Conservation (phyloP, 192 early-diverging fungal genomes). For the Backusella circina region DNA sequence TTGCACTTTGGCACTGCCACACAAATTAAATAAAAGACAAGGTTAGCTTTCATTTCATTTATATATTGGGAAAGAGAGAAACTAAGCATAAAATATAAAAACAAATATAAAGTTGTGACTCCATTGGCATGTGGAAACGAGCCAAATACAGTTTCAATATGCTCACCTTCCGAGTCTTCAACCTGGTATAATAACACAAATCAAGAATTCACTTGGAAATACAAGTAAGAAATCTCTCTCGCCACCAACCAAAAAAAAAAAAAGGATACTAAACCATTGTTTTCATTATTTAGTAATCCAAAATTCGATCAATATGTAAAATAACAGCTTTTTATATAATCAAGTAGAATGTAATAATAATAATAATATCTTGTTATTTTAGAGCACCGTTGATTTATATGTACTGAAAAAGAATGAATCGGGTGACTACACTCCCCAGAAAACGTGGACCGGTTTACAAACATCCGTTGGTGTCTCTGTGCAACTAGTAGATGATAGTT, state of each 20-base stretch:
- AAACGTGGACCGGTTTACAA: conserved; percentile 11
- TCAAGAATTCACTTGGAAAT: conserved; percentile 32
- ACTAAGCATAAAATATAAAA: not conserved
- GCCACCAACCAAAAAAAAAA: not conserved
- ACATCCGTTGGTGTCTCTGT: conserved; percentile 13
- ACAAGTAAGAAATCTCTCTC: conserved; percentile 26
- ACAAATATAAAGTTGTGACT: conserved; percentile 6
- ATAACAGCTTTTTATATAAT: not conserved
- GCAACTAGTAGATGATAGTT: conserved; percentile 20
- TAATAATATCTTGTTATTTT: not conserved
- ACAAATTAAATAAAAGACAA: conserved; percentile 6
- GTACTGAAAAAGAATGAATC: not conserved
- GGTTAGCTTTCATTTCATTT: not conserved
- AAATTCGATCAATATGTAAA: conserved; percentile 14
- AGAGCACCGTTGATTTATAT: not conserved
- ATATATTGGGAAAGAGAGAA: not conserved
- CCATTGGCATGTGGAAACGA: not conserved
- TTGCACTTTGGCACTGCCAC: not conserved
- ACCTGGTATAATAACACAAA: conserved; percentile 28
- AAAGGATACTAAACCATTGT: not conserved
- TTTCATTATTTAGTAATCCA: conserved; percentile 12
- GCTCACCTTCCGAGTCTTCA: conserved; percentile 13
- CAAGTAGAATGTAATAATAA: not conserved
- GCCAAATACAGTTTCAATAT: conserved; percentile 19
- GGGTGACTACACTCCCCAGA: conserved; percentile 16